phyloP scores from a whole-genome alignment of 2,329 filamentous ascomycete species.

The Botryotinia calthae region DNA sequence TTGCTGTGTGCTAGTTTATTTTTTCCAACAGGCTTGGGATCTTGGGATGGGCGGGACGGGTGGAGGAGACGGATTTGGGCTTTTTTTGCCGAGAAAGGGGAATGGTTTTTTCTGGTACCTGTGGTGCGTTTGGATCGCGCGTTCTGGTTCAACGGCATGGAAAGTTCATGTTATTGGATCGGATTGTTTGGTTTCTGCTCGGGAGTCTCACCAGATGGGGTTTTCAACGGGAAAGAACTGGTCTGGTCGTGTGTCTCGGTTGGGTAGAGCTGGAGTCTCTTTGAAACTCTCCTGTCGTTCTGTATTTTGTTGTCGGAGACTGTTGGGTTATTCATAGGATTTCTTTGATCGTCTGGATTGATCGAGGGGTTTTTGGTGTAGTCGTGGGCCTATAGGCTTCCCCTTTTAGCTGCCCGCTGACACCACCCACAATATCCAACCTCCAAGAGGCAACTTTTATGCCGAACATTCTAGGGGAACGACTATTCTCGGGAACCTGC shows the following conservation, averaged over 20 bases:
- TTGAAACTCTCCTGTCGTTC: slow-evolving; percentile 9
- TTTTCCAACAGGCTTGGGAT: not conserved
- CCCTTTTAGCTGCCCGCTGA: too few relatives aligned
- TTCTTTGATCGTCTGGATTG: not conserved
- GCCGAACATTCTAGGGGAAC: too few relatives aligned
- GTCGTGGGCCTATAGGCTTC: too few relatives aligned
- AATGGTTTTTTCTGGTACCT: too few relatives aligned
- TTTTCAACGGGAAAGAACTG: not conserved
- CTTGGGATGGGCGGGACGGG: not conserved
- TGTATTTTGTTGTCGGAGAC: not conserved
- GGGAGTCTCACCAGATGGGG: not conserved
- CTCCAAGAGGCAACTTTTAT: too few relatives aligned
- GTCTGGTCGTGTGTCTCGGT: not conserved
- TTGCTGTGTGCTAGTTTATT: not conserved
- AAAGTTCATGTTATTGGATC: not conserved
- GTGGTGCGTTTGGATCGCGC: not conserved
- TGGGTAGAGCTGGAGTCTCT: not conserved
- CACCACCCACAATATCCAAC: too few relatives aligned
- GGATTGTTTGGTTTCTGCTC: not conserved
- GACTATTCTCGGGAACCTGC: too few relatives aligned
- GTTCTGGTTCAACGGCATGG: not conserved
- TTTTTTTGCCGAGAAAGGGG: not conserved
- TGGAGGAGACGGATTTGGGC: not conserved
- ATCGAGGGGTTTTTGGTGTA: not conserved
- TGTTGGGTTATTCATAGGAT: not conserved